These are phyloP conservation scores for Paramyrothecium sp. DNA, from an alignment of 2,329 filamentous ascomycete genomes.

Conservation along the genomic window DNA sequence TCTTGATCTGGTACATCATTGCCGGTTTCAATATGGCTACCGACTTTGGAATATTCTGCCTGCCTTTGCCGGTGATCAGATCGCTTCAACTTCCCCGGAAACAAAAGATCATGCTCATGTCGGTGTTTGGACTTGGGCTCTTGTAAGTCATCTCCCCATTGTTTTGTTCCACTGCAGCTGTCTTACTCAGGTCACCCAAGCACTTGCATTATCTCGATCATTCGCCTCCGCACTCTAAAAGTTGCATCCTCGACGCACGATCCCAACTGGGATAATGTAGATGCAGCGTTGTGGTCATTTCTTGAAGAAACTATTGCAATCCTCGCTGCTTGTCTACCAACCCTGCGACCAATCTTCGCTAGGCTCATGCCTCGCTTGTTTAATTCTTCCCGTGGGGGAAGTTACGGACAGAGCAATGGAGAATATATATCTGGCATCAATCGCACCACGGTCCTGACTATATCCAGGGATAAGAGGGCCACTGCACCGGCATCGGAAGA, in stretches of 20 bases:
- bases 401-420: too few relatives aligned
- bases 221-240: conserved; percentile 28
- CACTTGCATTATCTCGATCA: conserved; percentile 29
- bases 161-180: background rate
- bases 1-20: conserved; percentile 29
- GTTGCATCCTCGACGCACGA: conserved; percentile 22
- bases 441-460: too few relatives aligned
- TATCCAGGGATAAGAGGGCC: too few relatives aligned
- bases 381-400: too few relatives aligned
- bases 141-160: conserved; percentile 18
- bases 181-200: conserved; percentile 8
- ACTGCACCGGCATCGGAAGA: too few relatives aligned
- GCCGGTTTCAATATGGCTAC: conserved; percentile 23
- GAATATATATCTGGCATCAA: too few relatives aligned
- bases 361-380: conserved; percentile 18
- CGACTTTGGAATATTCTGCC: conserved; percentile 23
- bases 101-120: conserved; percentile 24
- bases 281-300: conserved; percentile 27
- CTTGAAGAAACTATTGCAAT: conserved; percentile 28
- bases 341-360: conserved; percentile 24
- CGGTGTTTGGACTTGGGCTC: conserved; percentile 28
- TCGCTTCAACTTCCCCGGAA: conserved; percentile 19
- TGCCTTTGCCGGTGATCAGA: conserved; percentile 22
- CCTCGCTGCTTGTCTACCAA: conserved; percentile 25
- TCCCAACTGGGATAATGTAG: conserved; percentile 27